Evolutionary conservation across 352 stramenopile genomes (phyloP).

Genomic region (Globisporangium megalacanthum): DNA sequence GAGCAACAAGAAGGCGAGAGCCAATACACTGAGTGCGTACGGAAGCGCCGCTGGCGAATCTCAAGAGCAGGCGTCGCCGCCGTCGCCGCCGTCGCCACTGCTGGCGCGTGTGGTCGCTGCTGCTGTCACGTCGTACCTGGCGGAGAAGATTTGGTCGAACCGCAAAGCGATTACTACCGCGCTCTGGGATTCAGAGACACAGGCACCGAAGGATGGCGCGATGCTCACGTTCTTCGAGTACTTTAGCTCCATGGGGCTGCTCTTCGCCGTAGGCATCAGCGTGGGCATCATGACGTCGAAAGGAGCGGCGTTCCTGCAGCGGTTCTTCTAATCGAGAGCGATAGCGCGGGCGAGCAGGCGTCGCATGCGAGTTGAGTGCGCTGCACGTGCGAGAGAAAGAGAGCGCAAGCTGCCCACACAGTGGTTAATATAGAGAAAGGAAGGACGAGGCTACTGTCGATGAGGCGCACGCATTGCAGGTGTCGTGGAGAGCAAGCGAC

Average conservation of each 20-base stretch:
- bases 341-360: neutral
- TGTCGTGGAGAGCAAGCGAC: no score
- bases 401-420: neutral
- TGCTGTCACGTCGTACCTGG: conserved; percentile 58
- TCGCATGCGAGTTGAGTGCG: neutral
- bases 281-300: conserved; percentile 50
- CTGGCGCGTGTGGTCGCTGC: conserved; percentile 56
- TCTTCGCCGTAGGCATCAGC: conserved; percentile 66
- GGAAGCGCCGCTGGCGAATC: conserved; percentile 1
- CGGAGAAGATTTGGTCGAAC: conserved; percentile 80
- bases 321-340: neutral
- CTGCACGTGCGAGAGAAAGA: no score
- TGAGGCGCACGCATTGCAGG: no score
- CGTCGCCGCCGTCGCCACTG: conserved; percentile 32
- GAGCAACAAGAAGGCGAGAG: conserved; percentile 6
- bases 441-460: no score
- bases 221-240: conserved; percentile 79
- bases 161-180: conserved; percentile 55
- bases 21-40: neutral
- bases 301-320: conserved; percentile 19
- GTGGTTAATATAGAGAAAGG: neutral
- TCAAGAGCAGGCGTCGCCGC: conserved; percentile 13
- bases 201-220: conserved; percentile 42
- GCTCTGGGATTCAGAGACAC: conserved; percentile 56
- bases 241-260: conserved; percentile 65